phyloP scores from a whole-genome alignment of 768 basidiomycete species.

The Hydnomerulius pinastri region DNA sequence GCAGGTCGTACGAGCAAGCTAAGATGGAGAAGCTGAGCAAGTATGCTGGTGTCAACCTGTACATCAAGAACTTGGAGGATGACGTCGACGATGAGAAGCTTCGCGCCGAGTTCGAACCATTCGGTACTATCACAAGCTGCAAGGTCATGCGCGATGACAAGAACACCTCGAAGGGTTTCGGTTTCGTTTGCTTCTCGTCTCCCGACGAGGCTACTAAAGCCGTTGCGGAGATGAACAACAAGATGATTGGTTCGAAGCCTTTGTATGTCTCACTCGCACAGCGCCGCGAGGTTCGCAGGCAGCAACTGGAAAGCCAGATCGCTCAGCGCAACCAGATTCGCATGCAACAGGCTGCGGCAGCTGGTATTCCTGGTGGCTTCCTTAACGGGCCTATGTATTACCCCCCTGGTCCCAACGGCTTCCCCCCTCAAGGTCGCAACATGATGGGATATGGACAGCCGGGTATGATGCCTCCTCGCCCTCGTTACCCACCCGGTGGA shows the following conservation, averaged over 20 bases:
- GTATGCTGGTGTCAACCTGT: constrained; percentile 98
- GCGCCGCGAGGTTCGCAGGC: constrained; percentile 95
- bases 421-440: constrained; percentile 66
- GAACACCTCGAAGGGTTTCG: constrained; percentile 91
- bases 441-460: constrained; percentile 84
- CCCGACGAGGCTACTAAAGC: constrained; percentile 99
- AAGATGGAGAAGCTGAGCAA: constrained; percentile 98
- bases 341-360: constrained; percentile 92
- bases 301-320: constrained; percentile 98
- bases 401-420: constrained; percentile 75
- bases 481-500: constrained; percentile 74
- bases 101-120: constrained; percentile 93
- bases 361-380: constrained; percentile 66
- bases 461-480: constrained; percentile 85
- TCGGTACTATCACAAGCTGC: constrained; percentile 96
- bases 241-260: constrained; percentile 98
- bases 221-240: constrained; percentile 99
- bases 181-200: constrained; percentile 98
- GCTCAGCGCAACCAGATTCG: constrained; percentile 95
- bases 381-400: constrained; percentile 60
- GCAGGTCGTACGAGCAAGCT: constrained; percentile 90
- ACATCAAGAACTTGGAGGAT: constrained; percentile 99
- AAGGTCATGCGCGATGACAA: constrained; percentile 99
- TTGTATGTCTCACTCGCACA: constrained; percentile 99
- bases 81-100: constrained; percentile 98